A percentile compares a stretch with the other conserved stretches of the same genome.
phyloP scores from a whole-genome alignment of 179 eudicot genomes.

The Monotropa hypopitys region DNA sequence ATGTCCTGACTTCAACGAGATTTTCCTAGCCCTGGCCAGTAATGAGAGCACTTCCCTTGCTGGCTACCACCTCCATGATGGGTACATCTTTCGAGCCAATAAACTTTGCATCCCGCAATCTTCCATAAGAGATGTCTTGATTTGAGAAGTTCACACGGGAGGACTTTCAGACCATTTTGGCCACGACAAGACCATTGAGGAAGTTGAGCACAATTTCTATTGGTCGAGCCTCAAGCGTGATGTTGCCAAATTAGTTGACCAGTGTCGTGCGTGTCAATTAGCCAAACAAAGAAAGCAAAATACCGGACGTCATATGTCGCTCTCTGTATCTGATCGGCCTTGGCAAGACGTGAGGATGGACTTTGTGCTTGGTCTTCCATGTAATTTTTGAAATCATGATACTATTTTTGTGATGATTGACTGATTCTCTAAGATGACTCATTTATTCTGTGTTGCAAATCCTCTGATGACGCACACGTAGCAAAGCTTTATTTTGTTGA shows the following conservation, averaged over 20 bases:
- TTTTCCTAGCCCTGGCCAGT: too few relatives aligned
- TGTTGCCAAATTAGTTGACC: not conserved
- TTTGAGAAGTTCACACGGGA: not conserved
- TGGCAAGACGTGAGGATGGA: not conserved
- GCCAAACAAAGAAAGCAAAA: not conserved
- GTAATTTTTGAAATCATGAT: not conserved
- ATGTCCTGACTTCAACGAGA: too few relatives aligned
- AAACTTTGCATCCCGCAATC: not conserved
- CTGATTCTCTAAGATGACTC: not conserved
- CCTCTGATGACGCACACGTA: not conserved
- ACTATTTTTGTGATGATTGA: not conserved
- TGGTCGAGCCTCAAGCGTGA: not conserved
- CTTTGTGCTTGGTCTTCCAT: not conserved
- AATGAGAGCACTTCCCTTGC: too few relatives aligned
- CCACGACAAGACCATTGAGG: not conserved
- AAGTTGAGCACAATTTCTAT: not conserved
- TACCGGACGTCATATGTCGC: too few relatives aligned
- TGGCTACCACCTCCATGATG: too few relatives aligned
- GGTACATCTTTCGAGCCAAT: not conserved
- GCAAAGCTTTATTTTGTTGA: not conserved
- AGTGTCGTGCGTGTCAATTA: not conserved
- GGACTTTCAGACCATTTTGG: not conserved
- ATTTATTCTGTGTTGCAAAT: not conserved
- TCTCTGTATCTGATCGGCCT: not conserved
- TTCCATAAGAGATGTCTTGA: not conserved